Evolutionary conservation across 768 basidiomycete species (phyloP), one percentile per base, ranked within the genome.

Genomic region (Xerocomellus dryophilus): DNA sequence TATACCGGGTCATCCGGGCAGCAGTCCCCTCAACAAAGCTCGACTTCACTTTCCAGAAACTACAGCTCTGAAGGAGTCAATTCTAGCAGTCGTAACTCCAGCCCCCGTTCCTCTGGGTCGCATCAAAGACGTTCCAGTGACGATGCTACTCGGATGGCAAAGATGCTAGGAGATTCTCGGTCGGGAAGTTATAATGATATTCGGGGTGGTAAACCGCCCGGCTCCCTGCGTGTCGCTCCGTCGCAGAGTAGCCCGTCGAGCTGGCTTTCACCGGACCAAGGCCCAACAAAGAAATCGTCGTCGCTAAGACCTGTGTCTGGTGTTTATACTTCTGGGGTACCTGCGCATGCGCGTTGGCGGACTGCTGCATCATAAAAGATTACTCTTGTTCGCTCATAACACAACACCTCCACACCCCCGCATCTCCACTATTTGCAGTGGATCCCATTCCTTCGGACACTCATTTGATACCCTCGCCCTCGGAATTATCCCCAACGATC

Each of bases 101-200:
- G 62, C 14, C 50, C 61, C 7, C 56, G 54, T 47, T 61, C 66
- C 4, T 57, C 50, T 39, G 54, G 55, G 21, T 59, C 56, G 14
- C 67, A 71, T 39, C 62, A 66, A 32, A 70, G 70, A 39, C 68
- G 51, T 31, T 64, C 71, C 32, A 71, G 66, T 43, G 71, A 70
- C 46, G 70, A 71, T n/a, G 54, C 60, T 41, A n/a, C 31, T 48
- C 58, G 47, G n/a, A 45, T 50, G 51, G 47, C 43, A 23, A 70
- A 27, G 34, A 14, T 54, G 2, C 36, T 14, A 2, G 51, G 51
- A 31, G 53, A 60, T 43, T 21, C 51, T 31, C 64, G 60, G 20
- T 38, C 53, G 17, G 58, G 57, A 34, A 66, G 59, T 17, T 55
- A 64, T 14, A 36, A 11, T 21, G 57, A 67, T 31, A 59, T 56